A percentile compares a stretch with the other conserved stretches of the same genome.
Evolutionary conservation across 2,329 filamentous ascomycete genomes (phyloP).

Genomic region (Trichoderma koningii): DNA sequence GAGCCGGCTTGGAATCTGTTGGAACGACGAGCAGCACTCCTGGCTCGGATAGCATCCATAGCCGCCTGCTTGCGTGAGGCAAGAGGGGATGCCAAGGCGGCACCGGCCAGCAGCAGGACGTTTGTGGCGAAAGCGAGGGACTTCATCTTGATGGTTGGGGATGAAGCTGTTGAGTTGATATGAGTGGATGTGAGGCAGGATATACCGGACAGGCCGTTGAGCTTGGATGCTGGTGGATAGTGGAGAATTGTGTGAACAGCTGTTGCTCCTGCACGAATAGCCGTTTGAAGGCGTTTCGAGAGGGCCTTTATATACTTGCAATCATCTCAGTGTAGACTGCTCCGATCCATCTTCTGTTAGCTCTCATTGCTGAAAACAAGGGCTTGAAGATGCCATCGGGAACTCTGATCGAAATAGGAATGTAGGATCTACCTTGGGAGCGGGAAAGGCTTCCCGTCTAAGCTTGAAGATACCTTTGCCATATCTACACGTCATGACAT

Average conservation of each 20-base stretch:
- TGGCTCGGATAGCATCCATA: slow-evolving; percentile 13
- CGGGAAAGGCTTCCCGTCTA: not conserved
- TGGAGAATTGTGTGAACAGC: not conserved
- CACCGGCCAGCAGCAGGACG: not conserved
- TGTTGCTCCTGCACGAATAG: not conserved
- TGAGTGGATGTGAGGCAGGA: not conserved
- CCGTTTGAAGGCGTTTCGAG: not conserved
- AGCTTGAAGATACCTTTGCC: not conserved
- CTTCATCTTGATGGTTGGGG: slow-evolving; percentile 1
- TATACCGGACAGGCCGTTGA: not conserved
- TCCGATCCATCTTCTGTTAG: not conserved
- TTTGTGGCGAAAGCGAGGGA: not conserved
- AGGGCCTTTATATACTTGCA: slow-evolving; percentile 15
- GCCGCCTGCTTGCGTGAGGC: slow-evolving; percentile 10
- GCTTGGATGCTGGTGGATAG: not conserved
- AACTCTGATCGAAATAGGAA: slow-evolving; percentile 14
- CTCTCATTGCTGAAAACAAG: not conserved
- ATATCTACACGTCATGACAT: not conserved
- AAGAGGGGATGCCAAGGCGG: slow-evolving; percentile 6
- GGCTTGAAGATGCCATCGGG: not conserved
- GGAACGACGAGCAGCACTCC: not conserved
- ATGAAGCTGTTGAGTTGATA: not conserved
- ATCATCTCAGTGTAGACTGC: not conserved
- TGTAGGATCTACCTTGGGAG: slow-evolving; percentile 1
- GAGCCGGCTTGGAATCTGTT: slow-evolving; percentile 1